Evolutionary conservation across 495 filamentous ascomycete species (phyloP), one percentile per base, ranked within the genome.

Genomic region (Bryoglossum gracile): DNA sequence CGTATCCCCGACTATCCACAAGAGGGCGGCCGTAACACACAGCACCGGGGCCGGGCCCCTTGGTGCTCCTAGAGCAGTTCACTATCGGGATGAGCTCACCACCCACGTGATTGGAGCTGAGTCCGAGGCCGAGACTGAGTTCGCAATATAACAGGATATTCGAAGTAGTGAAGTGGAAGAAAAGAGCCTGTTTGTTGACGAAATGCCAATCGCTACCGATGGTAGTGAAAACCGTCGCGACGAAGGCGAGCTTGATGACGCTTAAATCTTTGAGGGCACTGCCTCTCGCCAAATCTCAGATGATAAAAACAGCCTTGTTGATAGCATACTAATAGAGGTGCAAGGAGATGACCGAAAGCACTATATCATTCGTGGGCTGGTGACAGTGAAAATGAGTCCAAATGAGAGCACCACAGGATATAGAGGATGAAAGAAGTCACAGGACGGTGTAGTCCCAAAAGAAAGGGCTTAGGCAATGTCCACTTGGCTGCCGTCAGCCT

Each of bases 131-230:
- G 22, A 17, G 39, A 42, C 22, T 9, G 39, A 42, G 39, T 8
- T 42, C 39, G 39, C 39, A 42, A 42, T 19, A 17, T 8, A 42
- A 42, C 16, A n/a, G n/a, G n/a, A n/a, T n/a, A n/a, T n/a, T n/a
- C n/a, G 39, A 42, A 19, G 1, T 9, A 19, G 39, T 42, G 39
- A 10, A 42, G 24, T 42, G 3, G 22, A 42, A 19, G 39, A 42
- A 42, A 19, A 42, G 39, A 42, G 16, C 24, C 39, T 42, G 24
- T 42, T 22, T 23, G 22, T 42, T 42, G 39, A 42, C 24, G 39
- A 42, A 8, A 42, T 42, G 39, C 39, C 39, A 42, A 42, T 3
- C 10, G 19, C 19, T 42, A 19, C 39, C 24, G 39, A 42, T 42
- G 22, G 39, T 42, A 23, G 39, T 42, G 8, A 19, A 23, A 23